Evolutionary conservation across 805 yeast genomes (phyloP), one percentile per base, ranked within the genome.

Genomic region (Naumovozyma dairenensis): DNA sequence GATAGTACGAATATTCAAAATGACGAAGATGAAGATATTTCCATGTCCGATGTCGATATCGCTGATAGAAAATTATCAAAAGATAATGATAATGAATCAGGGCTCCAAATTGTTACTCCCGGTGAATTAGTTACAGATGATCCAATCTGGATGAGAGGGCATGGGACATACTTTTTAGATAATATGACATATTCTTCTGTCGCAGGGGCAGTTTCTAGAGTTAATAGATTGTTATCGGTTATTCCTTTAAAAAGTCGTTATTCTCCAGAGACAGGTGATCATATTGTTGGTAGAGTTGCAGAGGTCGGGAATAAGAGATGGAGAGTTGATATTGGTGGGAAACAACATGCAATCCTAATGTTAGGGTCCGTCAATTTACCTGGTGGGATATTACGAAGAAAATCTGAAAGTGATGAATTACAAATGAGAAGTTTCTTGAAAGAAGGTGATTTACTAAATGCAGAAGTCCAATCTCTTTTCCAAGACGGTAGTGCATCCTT

Each of bases 71-170:
- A 44, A 2, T 53, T 48, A 22, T 44, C 35, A 14, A 46, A 51
- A 4, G 53, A 46, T 6, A 64, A 51, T 29, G 50, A 44, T 15
- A 33, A 7, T 6, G 26, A 24, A 24, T 7, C 44, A 14, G 53
- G 49, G 8, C 39, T 59, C 13, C 58, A 57, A 29, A 59, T 92
- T 7, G 94, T 89, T 14, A 85, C 96, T 1, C 98, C 98, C 0
- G 98, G 98, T 7, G 96, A 92, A 55, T 62, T 87, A 32, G 82
- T 92, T n/a, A 92, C 97, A 0, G 92, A 83, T 46, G 97, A 92
- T 51, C 83, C 95, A 5, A 71, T 79, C 2, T 92, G 97, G 96
- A 92, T 92, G 98, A 74, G 94, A 52, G 98, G 98, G 20, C 98
- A 89, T 53, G 98, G 98, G 5, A 92, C 97, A 0, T 92, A 85